Evolutionary conservation across 192 early-diverging fungal species (phyloP).

Genomic region (Oehlia diaphana): DNA sequence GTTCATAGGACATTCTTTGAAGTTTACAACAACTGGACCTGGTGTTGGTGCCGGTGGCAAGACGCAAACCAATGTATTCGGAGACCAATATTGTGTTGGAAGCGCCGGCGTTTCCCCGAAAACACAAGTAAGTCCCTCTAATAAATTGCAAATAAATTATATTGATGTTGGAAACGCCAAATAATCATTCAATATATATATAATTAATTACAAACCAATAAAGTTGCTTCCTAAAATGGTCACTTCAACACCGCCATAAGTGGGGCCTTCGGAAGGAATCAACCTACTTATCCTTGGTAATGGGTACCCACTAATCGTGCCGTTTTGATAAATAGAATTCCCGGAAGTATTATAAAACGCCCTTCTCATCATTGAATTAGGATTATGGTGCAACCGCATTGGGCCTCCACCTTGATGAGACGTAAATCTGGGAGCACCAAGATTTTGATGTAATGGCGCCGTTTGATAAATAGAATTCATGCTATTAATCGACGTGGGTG

Average conservation of each 20-base stretch:
- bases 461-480: constrained; percentile 22
- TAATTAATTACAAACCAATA: constrained; percentile 42
- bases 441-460: constrained; percentile 34
- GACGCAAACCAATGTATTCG: constrained; percentile 78
- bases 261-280: constrained; percentile 82
- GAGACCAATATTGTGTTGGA: constrained; percentile 75
- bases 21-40: constrained; percentile 69
- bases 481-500: background rate
- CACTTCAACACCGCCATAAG: constrained; percentile 82
- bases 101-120: constrained; percentile 79
- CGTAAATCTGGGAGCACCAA: constrained; percentile 23
- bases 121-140: constrained; percentile 54
- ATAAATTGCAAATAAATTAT: constrained; percentile 26
- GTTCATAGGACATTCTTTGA: constrained; percentile 51
- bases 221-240: constrained; percentile 84
- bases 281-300: constrained; percentile 66
- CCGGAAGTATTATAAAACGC: background rate
- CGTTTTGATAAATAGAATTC: constrained; percentile 33
- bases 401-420: constrained; percentile 20
- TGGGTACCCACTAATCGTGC: constrained; percentile 33
- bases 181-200: background rate
- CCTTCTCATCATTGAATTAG: background rate
- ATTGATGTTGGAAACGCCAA: background rate
- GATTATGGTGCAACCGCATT: constrained; percentile 3
- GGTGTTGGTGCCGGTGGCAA: constrained; percentile 74